Percentiles rank a stretch among this genome's conserved stretches.
phyloP scores from a whole-genome alignment of 768 basidiomycete species.

The Hemileccinum impolitum region DNA sequence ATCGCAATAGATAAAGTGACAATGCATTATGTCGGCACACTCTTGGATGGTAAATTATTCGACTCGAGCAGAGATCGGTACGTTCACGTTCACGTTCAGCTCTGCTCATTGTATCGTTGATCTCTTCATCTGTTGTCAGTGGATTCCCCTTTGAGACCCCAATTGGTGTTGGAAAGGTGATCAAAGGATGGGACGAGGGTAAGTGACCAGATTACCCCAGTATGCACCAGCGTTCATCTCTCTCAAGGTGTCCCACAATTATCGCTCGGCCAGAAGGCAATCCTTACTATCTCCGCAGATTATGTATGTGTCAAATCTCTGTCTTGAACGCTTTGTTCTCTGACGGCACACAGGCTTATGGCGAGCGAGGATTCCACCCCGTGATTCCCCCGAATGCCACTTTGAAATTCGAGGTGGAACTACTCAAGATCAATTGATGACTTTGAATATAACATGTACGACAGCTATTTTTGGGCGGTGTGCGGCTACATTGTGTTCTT shows the following conservation, averaged over 20 bases:
- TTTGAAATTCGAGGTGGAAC: conserved; percentile 81
- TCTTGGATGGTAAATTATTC: conserved; percentile 59
- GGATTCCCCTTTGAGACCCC: conserved; percentile 57
- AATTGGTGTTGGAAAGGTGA: conserved; percentile 80
- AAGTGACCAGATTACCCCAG: conserved; percentile 15
- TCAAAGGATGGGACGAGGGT: conserved; percentile 92
- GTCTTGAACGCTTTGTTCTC: conserved; percentile 1
- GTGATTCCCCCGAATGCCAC: conserved; percentile 75
- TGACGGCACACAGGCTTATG: conserved; percentile 55
- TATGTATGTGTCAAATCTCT: conserved; percentile 49
- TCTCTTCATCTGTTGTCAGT: conserved; percentile 35
- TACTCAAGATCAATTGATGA: conserved; percentile 61
- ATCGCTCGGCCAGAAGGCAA: conserved; percentile 73
- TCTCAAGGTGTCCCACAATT: conserved; percentile 68
- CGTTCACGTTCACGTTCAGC: conserved; percentile 21
- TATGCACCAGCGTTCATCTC: neutral
- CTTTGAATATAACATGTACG: conserved; percentile 19
- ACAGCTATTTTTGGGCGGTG: conserved; percentile 10
- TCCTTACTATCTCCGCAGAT: conserved; percentile 66
- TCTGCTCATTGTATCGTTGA: neutral
- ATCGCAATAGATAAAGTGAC: conserved; percentile 54
- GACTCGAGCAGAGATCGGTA: conserved; percentile 80
- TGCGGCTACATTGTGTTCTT: conserved; percentile 24
- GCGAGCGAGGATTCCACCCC: conserved; percentile 69
- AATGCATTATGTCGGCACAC: conserved; percentile 80